These are phyloP conservation scores for Trichoderma lentiforme DNA, from an alignment of 2,329 filamentous ascomycete genomes.

Conservation along the genomic window DNA sequence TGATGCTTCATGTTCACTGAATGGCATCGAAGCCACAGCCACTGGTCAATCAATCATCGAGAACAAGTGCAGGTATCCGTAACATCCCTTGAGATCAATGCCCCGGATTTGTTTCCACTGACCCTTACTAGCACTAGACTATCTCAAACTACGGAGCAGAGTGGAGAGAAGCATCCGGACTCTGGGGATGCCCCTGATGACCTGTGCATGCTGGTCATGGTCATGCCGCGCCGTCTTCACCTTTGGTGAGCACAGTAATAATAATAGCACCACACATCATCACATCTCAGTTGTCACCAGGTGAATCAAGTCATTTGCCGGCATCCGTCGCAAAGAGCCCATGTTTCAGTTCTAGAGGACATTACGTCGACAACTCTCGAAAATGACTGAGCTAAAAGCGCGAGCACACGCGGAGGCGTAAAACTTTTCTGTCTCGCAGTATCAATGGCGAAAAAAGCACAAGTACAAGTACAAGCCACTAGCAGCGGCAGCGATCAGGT, in stretches of 20 bases:
- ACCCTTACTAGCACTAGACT: not conserved
- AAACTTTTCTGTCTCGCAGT: not conserved
- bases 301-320: not conserved
- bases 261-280: not conserved
- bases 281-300: not conserved
- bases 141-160: not conserved
- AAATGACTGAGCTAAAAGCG: not conserved
- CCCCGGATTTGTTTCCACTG: constrained; percentile 2
- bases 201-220: not conserved
- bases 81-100: not conserved
- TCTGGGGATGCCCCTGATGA: constrained; percentile 9
- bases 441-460: not conserved
- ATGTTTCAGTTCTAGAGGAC: not conserved
- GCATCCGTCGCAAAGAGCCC: not conserved
- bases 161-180: constrained; percentile 4
- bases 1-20: not conserved
- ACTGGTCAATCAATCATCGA: not conserved
- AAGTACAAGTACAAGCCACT: not conserved
- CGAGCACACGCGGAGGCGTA: not conserved
- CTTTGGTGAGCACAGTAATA: not conserved
- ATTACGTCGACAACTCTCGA: not conserved
- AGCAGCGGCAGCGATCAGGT: constrained; percentile 4
- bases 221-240: not conserved
- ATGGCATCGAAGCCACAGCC: not conserved
- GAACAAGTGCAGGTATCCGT: not conserved